Conservation (phyloP, 2,329 filamentous ascomycete species). For the Ophiostoma angusticollis region DNA sequence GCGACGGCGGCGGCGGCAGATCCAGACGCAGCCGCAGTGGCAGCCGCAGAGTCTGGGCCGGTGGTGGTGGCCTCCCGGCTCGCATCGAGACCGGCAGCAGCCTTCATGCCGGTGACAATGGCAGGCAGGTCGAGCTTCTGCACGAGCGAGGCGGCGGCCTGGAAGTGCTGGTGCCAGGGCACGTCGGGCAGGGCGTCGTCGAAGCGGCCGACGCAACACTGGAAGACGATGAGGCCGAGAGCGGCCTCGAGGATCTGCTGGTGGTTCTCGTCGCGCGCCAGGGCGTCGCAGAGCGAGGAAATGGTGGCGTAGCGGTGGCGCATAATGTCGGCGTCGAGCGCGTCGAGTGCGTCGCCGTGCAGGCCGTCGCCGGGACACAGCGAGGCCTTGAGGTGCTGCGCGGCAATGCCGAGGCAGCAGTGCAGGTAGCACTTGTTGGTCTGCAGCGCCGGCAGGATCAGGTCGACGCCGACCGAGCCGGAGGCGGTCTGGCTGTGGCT, state of each 20-base stretch:
- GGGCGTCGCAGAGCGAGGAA: constrained; percentile 67
- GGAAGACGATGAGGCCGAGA: constrained; percentile 91
- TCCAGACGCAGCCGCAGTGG: background rate
- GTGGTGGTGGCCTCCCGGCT: background rate
- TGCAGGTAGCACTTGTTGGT: constrained; percentile 89
- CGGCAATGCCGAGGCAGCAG: constrained; percentile 87
- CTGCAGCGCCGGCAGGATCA: constrained; percentile 78
- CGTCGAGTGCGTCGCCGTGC: constrained; percentile 43
- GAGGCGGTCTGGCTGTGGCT: too few relatives aligned
- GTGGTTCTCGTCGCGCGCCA: constrained; percentile 70
- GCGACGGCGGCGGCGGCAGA: background rate
- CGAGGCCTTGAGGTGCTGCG: constrained; percentile 79
- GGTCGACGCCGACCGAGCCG: constrained; percentile 64
- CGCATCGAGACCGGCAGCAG: constrained; percentile 22
- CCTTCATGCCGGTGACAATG: constrained; percentile 30
- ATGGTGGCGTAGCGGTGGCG: constrained; percentile 83
- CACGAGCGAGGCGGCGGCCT: constrained; percentile 75
- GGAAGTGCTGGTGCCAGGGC: constrained; percentile 94
- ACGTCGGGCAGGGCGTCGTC: constrained; percentile 83
- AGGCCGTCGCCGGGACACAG: constrained; percentile 33
- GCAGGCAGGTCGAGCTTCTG: constrained; percentile 70
- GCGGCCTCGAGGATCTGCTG: constrained; percentile 84
- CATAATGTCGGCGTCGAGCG: constrained; percentile 85
- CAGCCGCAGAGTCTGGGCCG: background rate
- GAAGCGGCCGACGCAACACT: constrained; percentile 76